A percentile compares a stretch with the other conserved stretches of the same genome.
These are phyloP conservation scores for Phytophthora constricta DNA, from an alignment of 352 stramenopile genomes.

Conservation along the genomic window DNA sequence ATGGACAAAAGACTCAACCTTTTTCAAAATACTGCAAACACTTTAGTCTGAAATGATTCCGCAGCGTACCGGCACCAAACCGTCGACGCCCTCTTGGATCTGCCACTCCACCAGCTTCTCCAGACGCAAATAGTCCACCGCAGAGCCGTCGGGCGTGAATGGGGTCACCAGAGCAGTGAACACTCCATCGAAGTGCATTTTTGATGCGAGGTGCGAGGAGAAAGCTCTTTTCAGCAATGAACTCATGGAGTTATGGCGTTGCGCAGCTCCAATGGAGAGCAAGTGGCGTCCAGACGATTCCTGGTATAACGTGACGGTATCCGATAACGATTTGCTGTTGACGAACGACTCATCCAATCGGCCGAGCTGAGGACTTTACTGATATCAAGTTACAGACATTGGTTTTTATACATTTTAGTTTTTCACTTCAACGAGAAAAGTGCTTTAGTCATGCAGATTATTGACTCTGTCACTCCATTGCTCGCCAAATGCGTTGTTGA, in stretches of 20 bases:
- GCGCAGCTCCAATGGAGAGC: not conserved
- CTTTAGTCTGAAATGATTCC: not conserved
- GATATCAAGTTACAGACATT: no score
- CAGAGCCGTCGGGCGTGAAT: conserved; percentile 87
- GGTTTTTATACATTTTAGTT: no score
- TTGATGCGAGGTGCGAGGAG: conserved; percentile 16
- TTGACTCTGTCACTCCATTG: no score
- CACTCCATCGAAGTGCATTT: conserved; percentile 72
- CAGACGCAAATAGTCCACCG: conserved; percentile 92
- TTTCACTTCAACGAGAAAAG: no score
- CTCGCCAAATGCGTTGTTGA: no score
- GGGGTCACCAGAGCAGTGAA: conserved; percentile 95
- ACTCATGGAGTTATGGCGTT: conserved; percentile 14
- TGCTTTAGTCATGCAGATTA: no score
- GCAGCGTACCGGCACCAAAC: conserved; percentile 84
- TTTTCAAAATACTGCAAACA: not conserved
- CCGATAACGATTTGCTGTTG: not conserved
- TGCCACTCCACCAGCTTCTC: conserved; percentile 91
- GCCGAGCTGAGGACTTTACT: not conserved
- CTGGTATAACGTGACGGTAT: not conserved
- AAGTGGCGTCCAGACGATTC: not conserved
- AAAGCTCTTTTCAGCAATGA: conserved; percentile 13
- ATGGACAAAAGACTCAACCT: conserved; percentile 1
- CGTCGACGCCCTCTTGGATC: conserved; percentile 92
- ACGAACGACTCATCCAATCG: not conserved